Evolutionary conservation across 1,284 basidiomycete species (phyloP), one percentile per base, ranked within the genome.

Genomic region (Phellopilus nigrolimitatus): DNA sequence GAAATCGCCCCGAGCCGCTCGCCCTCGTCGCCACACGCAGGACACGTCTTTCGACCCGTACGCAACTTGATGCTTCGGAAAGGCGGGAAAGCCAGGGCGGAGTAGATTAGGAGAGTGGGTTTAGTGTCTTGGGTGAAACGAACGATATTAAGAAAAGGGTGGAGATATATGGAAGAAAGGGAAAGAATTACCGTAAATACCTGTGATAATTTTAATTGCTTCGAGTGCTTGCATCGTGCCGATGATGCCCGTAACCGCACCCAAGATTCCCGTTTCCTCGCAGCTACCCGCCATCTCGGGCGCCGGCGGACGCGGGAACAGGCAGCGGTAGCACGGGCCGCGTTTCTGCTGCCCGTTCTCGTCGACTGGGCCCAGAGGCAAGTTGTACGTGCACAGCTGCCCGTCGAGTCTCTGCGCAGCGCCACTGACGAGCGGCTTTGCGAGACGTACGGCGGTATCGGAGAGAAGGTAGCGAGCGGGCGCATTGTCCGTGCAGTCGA

Each of bases 401-500:
- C 97, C 97, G 51, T 97, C 91, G 53, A 83, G 86, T 45, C 88
- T 82, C 60, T 98, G 91, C 0, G 95, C 95, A 1, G 95, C 97
- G 2, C 94, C 97, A 50, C 88, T 91, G 28, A 99, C 86, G 25
- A 99, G 82, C 3, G 92, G 88, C 42, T 84, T 84, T 4, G 70
- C 68, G 2, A 92, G 76, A 0, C 71, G 69, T 37, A 91, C 90
- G n/a, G 88, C 82, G 0, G 83, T 80, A 65, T 98, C 95, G n/a
- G 91, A 94, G 52, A 99, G 76, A 5, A 99, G 79, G 67, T 99
- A 99, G 3, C 97, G 86, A 0, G 92, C 95, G 3, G 87, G 80
- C 2, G 88, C 84, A 57, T 97, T 95, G 68, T 99, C 95, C 2
- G 93, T 97, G 71, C 95, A 98, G 70, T 99, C 97, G 12, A 99